phyloP scores from a whole-genome alignment of 169 alveolate genomes.

The Plasmodium blacklocki region DNA sequence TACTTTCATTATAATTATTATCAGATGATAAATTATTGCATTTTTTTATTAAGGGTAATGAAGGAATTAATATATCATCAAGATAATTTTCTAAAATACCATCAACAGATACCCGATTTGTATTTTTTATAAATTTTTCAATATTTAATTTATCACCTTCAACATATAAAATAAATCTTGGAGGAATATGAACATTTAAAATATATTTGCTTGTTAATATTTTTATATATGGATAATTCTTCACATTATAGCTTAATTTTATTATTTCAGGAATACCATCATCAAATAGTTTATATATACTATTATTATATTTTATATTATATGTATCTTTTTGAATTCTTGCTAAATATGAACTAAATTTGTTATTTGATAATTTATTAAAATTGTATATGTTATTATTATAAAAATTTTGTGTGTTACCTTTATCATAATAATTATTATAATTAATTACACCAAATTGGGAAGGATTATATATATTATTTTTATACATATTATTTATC shows the following conservation, averaged over 20 bases:
- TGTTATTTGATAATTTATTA: constrained; percentile 9
- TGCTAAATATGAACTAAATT: neutral
- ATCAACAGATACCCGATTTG: constrained; percentile 81
- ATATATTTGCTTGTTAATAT: constrained; percentile 82
- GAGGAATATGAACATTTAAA: constrained; percentile 87
- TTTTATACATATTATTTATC: constrained; percentile 43
- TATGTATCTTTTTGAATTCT: constrained; percentile 13
- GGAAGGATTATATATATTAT: constrained; percentile 35
- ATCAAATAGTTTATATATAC: constrained; percentile 50
- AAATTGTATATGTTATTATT: constrained; percentile 7
- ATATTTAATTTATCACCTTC: constrained; percentile 85
- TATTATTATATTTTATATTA: constrained; percentile 26
- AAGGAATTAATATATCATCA: constrained; percentile 81
- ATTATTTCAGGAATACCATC: constrained; percentile 86
- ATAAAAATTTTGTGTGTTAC: constrained; percentile 3
- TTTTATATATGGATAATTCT: constrained; percentile 82
- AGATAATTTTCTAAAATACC: constrained; percentile 81
- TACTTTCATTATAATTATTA: neutral
- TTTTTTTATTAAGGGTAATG: constrained; percentile 79
- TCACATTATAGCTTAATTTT: constrained; percentile 79
- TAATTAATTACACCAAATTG: constrained; percentile 27
- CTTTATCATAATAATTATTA: neutral
- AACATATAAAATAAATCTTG: constrained; percentile 85
- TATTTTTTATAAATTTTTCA: constrained; percentile 68
- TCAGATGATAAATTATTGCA: neutral